Conservation (phyloP, 768 basidiomycete genomes). For the Podaxis carcinomalis region DNA sequence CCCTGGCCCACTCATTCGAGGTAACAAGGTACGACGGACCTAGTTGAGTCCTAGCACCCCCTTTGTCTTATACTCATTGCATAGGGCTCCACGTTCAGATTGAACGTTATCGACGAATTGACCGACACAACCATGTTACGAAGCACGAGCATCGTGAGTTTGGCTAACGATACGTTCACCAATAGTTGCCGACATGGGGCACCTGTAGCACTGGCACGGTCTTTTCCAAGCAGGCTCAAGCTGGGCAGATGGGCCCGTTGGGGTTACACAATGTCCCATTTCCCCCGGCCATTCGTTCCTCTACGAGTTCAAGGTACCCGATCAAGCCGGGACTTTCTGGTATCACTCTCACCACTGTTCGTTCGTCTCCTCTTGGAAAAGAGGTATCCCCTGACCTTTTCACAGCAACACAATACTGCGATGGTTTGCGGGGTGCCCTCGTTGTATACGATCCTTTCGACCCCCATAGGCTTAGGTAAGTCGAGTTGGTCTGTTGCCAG, state of each 20-base stretch:
- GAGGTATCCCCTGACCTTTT: neutral
- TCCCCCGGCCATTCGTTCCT: conserved; percentile 33
- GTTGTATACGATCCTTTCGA: conserved; percentile 35
- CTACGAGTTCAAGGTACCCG: conserved; percentile 30
- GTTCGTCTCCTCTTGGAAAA: neutral
- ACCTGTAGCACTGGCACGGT: conserved; percentile 41
- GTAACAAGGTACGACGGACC: conserved; percentile 20
- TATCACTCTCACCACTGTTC: conserved; percentile 26
- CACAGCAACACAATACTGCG: conserved; percentile 42
- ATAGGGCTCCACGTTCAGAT: conserved; percentile 36
- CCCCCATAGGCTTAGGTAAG: conserved; percentile 25
- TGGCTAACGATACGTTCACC: neutral
- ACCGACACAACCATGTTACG: conserved; percentile 45
- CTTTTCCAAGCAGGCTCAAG: conserved; percentile 30
- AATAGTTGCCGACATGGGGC: neutral
- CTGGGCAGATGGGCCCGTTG: conserved; percentile 36
- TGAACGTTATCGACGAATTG: conserved; percentile 47
- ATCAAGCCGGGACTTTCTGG: conserved; percentile 44
- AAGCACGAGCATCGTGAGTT: conserved; percentile 45
- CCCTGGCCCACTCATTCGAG: conserved; percentile 27
- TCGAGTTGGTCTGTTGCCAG: conserved; percentile 8
- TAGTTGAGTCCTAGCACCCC: neutral
- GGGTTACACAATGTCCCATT: conserved; percentile 40
- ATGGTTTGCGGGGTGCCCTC: conserved; percentile 40
- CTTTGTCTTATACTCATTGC: neutral